Evolutionary conservation across 805 yeast species (phyloP), one percentile per base, ranked within the genome.

Genomic region (Torulaspora indica): DNA sequence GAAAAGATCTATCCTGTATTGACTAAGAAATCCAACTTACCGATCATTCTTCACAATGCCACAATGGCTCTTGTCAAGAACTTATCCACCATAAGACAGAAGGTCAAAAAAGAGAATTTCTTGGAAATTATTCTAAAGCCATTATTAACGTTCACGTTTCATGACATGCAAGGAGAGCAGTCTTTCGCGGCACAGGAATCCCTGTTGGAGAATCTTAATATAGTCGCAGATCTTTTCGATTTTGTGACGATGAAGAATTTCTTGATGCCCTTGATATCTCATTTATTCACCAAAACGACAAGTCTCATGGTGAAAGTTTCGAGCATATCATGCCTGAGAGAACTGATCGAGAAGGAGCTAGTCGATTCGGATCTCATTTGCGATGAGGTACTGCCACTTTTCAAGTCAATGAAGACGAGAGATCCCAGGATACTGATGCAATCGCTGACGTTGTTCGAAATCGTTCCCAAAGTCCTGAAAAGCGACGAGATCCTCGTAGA

Each of bases 351-450:
- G 15, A 69, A 73, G 15, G 79, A 80, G 48, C 74, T 79, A 5
- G 72, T 89, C 42, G 96, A 90, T 54, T 79, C 78, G 52, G 75
- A 78, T 42, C 77, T 85, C 2, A 77, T 89, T 27, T 72, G 74
- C 28, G 97, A 91, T 38, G 86, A 83, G 43, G 70, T 93, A 30
- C 65, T 93, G n/a, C 96, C 96, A 0, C 66, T 91, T 17, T 69
- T 91, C 45, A 76, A 77, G 53, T 77, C 78, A 12, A 76, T 87
- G 74, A 87, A 87, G 61, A 82, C 93, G 22, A 70, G 93, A 48
- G 90, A 85, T 55, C 74, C 85, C 12, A 67, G 78, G 35, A 79
- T 86, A 31, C 73, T 85, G 34, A 59, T 70, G 54, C 69, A 75
- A 20, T 69, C 79, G 3, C 55, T 80, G 23, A 58, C 57, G 10